Percentiles rank a stretch among this genome's conserved stretches.
Evolutionary conservation across 106 monocot species (phyloP).

Genomic region (Acorus calamus): DNA sequence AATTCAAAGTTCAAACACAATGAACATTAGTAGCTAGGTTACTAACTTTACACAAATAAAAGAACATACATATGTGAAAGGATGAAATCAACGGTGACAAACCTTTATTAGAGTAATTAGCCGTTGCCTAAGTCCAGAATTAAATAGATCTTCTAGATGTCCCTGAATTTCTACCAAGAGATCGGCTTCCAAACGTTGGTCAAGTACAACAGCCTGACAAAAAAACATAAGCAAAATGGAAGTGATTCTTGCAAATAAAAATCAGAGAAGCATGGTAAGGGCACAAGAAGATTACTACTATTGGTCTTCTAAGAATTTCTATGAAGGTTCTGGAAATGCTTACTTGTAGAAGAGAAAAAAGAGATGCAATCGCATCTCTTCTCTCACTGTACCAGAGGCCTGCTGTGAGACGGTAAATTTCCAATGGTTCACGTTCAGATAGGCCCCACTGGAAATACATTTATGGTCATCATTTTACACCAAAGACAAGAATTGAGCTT

Average conservation of each 20-base stretch:
- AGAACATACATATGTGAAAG: neutral
- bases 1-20: too few relatives aligned
- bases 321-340: neutral
- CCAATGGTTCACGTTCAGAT: conserved; percentile 72
- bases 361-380: conserved; percentile 69
- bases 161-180: conserved; percentile 64
- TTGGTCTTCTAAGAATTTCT: neutral
- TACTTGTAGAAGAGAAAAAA: conserved; percentile 85
- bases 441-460: conserved; percentile 56
- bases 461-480: too few relatives aligned
- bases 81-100: neutral
- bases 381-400: conserved; percentile 96
- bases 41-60: too few relatives aligned
- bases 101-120: conserved; percentile 78
- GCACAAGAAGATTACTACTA: neutral
- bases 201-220: conserved; percentile 76
- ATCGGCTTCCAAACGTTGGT: conserved; percentile 72
- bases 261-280: neutral
- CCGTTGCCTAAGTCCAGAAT: conserved; percentile 57
- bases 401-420: conserved; percentile 80
- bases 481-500: too few relatives aligned
- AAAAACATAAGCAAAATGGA: neutral
- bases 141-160: conserved; percentile 58
- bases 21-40: too few relatives aligned
- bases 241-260: neutral